phyloP scores from a whole-genome alignment of 192 early-diverging fungal species.

The Podila minutissima region DNA sequence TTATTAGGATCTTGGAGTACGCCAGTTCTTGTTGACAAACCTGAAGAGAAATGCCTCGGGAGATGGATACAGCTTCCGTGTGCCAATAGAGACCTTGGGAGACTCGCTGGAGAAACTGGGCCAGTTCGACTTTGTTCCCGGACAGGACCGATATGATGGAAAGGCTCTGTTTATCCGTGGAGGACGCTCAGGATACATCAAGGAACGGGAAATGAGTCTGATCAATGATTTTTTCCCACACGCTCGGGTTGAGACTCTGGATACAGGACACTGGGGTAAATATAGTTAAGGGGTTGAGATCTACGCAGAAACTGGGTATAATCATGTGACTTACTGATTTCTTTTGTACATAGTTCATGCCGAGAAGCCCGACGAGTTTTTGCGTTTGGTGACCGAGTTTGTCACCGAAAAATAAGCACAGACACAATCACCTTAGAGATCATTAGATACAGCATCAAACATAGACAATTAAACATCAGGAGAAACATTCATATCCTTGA shows the following conservation, averaged over 20 bases:
- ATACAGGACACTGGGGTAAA: constrained; percentile 93
- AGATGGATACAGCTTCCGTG: constrained; percentile 68
- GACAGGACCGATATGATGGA: constrained; percentile 57
- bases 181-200: constrained; percentile 71
- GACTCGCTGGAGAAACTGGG: constrained; percentile 62
- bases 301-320: neutral
- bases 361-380: constrained; percentile 75
- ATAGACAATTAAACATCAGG: neutral
- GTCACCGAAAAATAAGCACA: constrained; percentile 18
- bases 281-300: neutral
- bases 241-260: constrained; percentile 67
- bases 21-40: constrained; percentile 93
- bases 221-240: constrained; percentile 83
- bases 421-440: no score
- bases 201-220: constrained; percentile 45
- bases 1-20: constrained; percentile 61
- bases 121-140: constrained; percentile 55
- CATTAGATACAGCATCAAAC: constrained; percentile 3
- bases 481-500: no score
- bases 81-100: constrained; percentile 79
- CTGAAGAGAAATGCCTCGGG: constrained; percentile 66
- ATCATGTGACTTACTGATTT: constrained; percentile 6
- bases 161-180: constrained; percentile 90
- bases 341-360: constrained; percentile 64
- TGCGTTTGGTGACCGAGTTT: constrained; percentile 64